Percentiles rank a stretch among this genome's conserved stretches.
These are phyloP conservation scores for Acanthamoeba rhysodes DNA, from an alignment of 208 protist species.

Conservation along the genomic window DNA sequence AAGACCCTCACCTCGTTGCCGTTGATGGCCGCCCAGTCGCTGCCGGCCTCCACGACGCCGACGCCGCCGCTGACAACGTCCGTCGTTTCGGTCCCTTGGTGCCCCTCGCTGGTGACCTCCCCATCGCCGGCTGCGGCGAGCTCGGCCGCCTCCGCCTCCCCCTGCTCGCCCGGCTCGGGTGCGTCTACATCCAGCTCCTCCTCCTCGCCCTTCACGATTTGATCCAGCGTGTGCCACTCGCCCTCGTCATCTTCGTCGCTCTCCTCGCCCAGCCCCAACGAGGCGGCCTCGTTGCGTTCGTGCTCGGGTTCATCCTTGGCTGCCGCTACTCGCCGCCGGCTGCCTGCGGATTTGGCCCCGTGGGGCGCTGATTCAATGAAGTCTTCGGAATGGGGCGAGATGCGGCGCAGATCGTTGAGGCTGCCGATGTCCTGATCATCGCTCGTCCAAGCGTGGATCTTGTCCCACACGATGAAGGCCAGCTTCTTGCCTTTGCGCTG, in stretches of 20 bases:
- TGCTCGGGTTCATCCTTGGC: background rate
- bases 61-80: background rate
- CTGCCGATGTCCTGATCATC: conserved; percentile 1
- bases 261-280: background rate
- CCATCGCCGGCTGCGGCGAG: background rate
- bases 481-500: background rate
- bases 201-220: conserved; percentile 3
- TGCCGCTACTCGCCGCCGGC: background rate
- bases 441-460: background rate
- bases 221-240: conserved; percentile 39
- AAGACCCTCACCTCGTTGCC: conserved; percentile 39
- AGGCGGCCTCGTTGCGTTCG: background rate
- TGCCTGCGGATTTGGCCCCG: no score
- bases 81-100: background rate
- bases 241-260: conserved; percentile 9
- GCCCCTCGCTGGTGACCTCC: background rate
- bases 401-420: conserved; percentile 50
- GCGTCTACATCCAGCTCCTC: background rate
- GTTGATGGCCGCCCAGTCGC: background rate
- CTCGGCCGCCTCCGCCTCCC: background rate
- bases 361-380: background rate
- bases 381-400: background rate
- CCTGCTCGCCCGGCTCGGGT: background rate
- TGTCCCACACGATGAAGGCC: conserved; percentile 30
- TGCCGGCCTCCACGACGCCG: background rate